phyloP scores from a whole-genome alignment of 179 eudicot genomes.

The Silene noctiflora region DNA sequence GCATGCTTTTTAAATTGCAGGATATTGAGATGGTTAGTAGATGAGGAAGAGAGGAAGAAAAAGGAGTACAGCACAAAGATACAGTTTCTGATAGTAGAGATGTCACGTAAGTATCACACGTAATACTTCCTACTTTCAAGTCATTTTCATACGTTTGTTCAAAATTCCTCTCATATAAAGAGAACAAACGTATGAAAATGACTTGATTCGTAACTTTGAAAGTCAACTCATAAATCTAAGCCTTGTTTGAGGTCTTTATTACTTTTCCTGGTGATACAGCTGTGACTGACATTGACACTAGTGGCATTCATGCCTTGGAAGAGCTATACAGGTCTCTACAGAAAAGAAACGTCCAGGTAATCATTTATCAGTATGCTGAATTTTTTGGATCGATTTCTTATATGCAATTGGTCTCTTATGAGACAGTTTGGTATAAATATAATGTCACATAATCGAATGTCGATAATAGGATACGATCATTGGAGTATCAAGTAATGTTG shows the following conservation, averaged over 20 bases:
- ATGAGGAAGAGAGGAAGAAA: constrained; percentile 45
- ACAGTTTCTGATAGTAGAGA: constrained; percentile 58
- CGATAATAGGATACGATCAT: too few relatives aligned
- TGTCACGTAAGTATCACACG: constrained; percentile 75
- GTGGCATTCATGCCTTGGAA: constrained; percentile 90
- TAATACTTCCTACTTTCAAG: too few relatives aligned
- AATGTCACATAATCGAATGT: too few relatives aligned
- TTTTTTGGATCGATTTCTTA: too few relatives aligned
- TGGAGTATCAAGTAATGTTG: not conserved
- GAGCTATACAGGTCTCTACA: constrained; percentile 60
- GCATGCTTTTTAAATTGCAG: constrained; percentile 28
- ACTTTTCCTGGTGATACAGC: constrained; percentile 44
- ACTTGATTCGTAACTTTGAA: too few relatives aligned
- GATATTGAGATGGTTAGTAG: constrained; percentile 57
- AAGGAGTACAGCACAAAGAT: constrained; percentile 39
- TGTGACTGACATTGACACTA: constrained; percentile 87
- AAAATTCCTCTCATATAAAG: too few relatives aligned
- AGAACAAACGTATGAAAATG: too few relatives aligned
- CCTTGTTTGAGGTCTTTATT: not conserved
- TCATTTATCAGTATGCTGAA: too few relatives aligned
- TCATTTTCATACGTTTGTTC: too few relatives aligned
- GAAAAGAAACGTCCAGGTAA: constrained; percentile 77
- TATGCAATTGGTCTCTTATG: too few relatives aligned
- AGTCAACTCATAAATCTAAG: not conserved
- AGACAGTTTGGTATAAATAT: too few relatives aligned